Evolutionary conservation across 108 stramenopile species (phyloP), one percentile per base, ranked within the genome.

Genomic region (Cyclotella atomus): DNA sequence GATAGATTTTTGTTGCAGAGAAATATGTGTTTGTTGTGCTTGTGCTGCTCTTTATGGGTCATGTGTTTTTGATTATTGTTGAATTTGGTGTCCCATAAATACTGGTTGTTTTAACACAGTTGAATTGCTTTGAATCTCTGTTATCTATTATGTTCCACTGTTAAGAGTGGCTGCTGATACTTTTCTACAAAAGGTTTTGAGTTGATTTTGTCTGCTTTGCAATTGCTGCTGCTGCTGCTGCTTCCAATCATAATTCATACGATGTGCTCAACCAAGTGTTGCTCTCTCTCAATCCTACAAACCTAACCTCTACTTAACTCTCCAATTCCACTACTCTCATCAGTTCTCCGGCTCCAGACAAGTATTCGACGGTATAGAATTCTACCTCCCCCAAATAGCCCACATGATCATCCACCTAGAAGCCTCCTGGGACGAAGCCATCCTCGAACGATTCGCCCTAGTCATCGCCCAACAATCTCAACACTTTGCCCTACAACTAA

Each of bases 391-490:
- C 23, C 99, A 99, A 83, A 83, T 99, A 61, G 98, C 97, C 6
- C 99, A 99, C 81, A 98, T 99, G 98, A 95, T 99, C 56, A 96
- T 98, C 57, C 99, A 99, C 87, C 89, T 98, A 43, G 98, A 98
- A 73, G 93, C 91, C 4, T 89, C 95, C 59, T 94, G 96, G 97
- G 96, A 95, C 28, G 92, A 89, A 70, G 89, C 92, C 35, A 92
- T 96, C 54, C 80, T 99, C 59, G 98, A 98, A 85, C 89, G 95
- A 49, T 98, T 99, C 68, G 91, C 95, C 59, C 77, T 99, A 25
- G 86, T 98, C 30, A 95, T 98, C 44, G 94, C 96, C 2, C 98
- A 99, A 70, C 97, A 97, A 79, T 95, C 95, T 12, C 78, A 98
- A 32, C 99, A 99, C 82, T 94, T 97, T 78, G 98, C 99, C 2